phyloP scores from a whole-genome alignment of 1,139 yeast genomes.

The Pichiaceae sp. region DNA sequence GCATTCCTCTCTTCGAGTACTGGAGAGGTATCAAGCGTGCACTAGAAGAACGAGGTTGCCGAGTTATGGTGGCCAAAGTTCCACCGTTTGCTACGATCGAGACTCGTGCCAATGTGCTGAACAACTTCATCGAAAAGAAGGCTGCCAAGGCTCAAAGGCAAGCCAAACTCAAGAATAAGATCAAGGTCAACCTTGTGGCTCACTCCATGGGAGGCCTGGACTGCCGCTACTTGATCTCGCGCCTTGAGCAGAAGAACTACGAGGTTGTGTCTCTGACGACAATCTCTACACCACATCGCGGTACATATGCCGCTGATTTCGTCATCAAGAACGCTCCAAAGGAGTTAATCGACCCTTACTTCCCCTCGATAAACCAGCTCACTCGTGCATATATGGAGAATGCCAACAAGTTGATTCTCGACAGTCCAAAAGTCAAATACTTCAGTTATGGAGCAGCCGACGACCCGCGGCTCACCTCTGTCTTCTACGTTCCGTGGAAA shows the following conservation, averaged over 20 bases:
- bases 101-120: slow-evolving; percentile 55
- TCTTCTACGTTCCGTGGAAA: slow-evolving; percentile 57
- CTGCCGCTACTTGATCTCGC: slow-evolving; percentile 63
- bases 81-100: slow-evolving; percentile 77
- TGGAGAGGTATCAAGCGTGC: slow-evolving; percentile 75
- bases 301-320: slow-evolving; percentile 78
- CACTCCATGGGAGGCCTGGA: slow-evolving; percentile 96
- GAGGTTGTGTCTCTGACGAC: slow-evolving; percentile 70
- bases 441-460: slow-evolving; percentile 80
- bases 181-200: slow-evolving; percentile 67
- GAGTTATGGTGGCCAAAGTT: slow-evolving; percentile 66
- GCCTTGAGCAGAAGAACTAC: slow-evolving; percentile 38
- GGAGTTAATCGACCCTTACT: slow-evolving; percentile 15
- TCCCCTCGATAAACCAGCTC: slow-evolving; percentile 53
- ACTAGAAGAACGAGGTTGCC: slow-evolving; percentile 52
- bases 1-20: slow-evolving; percentile 45
- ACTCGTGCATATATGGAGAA: slow-evolving; percentile 45
- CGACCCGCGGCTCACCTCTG: slow-evolving; percentile 51
- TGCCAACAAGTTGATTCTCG: slow-evolving; percentile 44
- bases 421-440: slow-evolving; percentile 60
- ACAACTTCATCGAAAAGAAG: slow-evolving; percentile 37
- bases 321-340: slow-evolving; percentile 30
- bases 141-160: slow-evolving; percentile 20
- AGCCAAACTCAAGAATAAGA: slow-evolving; percentile 24
- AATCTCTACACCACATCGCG: slow-evolving; percentile 80